Evolutionary conservation across 352 stramenopile genomes (phyloP).

Genomic region (Albugo laibachii): DNA sequence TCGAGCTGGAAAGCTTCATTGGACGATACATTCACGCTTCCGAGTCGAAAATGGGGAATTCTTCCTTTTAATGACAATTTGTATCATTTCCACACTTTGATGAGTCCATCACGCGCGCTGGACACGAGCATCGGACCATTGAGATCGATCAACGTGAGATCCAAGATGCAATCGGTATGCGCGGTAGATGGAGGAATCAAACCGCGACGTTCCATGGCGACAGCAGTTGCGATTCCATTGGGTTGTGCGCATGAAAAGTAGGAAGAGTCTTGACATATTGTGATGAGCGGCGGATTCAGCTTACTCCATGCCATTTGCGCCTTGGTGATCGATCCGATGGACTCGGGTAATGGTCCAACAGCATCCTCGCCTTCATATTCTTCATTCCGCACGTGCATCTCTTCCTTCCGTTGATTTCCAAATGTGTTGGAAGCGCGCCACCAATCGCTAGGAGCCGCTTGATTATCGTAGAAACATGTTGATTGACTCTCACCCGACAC

Average conservation of each 20-base stretch:
- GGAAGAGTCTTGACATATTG: slow-evolving; percentile 68
- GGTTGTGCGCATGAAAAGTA: not conserved
- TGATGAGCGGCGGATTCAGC: slow-evolving; percentile 60
- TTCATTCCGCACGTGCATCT: too few relatives aligned
- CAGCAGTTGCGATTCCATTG: slow-evolving; percentile 29
- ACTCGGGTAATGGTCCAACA: slow-evolving; percentile 1
- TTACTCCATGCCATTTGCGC: slow-evolving; percentile 78
- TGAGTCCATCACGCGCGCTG: slow-evolving; percentile 84
- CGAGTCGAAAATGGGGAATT: too few relatives aligned
- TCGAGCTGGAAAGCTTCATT: slow-evolving; percentile 12
- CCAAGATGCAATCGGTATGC: slow-evolving; percentile 89
- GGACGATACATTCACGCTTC: not conserved
- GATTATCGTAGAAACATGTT: slow-evolving; percentile 78
- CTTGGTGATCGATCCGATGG: slow-evolving; percentile 32
- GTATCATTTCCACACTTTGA: slow-evolving; percentile 90
- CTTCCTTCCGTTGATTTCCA: not conserved
- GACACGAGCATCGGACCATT: slow-evolving; percentile 84
- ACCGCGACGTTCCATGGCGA: slow-evolving; percentile 77
- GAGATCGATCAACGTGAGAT: slow-evolving; percentile 88
- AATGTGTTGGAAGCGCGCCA: slow-evolving; percentile 18
- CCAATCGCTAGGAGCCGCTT: slow-evolving; percentile 51
- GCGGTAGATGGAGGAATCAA: slow-evolving; percentile 66
- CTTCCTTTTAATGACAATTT: too few relatives aligned
- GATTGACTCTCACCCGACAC: slow-evolving; percentile 75
- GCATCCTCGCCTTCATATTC: not conserved